These are phyloP conservation scores for Catunica adiposa DNA, from an alignment of 2,329 filamentous ascomycete species.

Conservation along the genomic window DNA sequence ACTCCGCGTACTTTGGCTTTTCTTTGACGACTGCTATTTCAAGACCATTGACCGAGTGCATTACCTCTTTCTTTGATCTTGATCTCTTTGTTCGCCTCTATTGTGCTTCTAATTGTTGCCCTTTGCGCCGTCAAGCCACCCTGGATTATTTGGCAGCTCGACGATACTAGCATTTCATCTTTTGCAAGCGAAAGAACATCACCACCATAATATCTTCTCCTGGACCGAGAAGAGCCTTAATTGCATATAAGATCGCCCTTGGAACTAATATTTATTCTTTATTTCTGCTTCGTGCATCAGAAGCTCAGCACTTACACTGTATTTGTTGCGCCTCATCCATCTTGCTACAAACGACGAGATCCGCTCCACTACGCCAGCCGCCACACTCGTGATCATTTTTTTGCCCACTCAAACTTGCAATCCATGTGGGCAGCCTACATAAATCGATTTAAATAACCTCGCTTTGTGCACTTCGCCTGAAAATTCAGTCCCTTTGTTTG, in stretches of 20 bases:
- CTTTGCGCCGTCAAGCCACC: constrained; percentile 2
- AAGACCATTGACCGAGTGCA: not conserved
- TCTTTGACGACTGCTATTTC: constrained; percentile 1
- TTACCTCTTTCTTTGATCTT: constrained; percentile 4
- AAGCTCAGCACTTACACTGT: not conserved
- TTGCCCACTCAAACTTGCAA: constrained; percentile 1
- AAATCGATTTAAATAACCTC: not conserved
- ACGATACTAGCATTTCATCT: not conserved
- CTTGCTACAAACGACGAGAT: not conserved
- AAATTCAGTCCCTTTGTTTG: not conserved
- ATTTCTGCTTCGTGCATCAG: not conserved
- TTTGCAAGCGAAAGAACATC: constrained; percentile 3
- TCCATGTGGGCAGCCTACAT: not conserved
- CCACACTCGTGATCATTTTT: not conserved
- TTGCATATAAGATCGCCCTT: not conserved
- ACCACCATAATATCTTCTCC: constrained; percentile 5
- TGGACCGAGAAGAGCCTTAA: constrained; percentile 1
- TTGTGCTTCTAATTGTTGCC: constrained; percentile 2
- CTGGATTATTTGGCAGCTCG: not conserved
- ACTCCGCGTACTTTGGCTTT: not conserved
- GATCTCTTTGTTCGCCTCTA: constrained; percentile 6
- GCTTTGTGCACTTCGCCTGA: not conserved
- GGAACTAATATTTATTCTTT: constrained; percentile 5
- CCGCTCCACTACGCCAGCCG: not conserved
- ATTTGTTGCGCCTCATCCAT: not conserved